Evolutionary conservation across 228 moss, liverwort and hornwort genomes (phyloP).

Genomic region (Sphagnum magellanicum): DNA sequence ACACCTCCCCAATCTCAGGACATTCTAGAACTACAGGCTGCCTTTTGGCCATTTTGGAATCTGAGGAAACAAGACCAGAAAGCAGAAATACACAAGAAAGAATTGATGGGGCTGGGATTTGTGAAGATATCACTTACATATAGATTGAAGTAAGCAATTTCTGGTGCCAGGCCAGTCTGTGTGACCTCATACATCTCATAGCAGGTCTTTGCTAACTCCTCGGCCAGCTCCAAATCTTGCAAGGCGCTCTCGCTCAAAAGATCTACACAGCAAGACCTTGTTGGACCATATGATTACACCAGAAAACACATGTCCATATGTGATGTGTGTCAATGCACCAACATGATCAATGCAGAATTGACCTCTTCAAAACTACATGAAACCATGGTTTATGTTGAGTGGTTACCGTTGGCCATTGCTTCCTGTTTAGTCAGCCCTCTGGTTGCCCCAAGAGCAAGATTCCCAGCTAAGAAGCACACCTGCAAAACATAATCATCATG

Average conservation of each 20-base stretch:
- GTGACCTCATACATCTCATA: conserved; percentile 96
- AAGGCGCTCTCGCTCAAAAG: conserved; percentile 66
- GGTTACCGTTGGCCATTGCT: conserved; percentile 59
- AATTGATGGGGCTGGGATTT: too few relatives aligned
- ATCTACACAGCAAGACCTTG: conserved; percentile 17
- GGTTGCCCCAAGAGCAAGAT: conserved; percentile 89
- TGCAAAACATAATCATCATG: conserved; percentile 30
- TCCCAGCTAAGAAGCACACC: conserved; percentile 99
- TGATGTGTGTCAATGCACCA: too few relatives aligned
- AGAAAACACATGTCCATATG: too few relatives aligned
- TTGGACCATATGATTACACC: background rate
- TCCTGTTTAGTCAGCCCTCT: conserved; percentile 66
- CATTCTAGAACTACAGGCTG: background rate
- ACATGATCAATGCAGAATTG: too few relatives aligned
- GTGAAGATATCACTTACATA: conserved; percentile 40
- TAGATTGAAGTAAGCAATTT: conserved; percentile 88
- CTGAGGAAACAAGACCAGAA: too few relatives aligned
- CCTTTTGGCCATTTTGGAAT: too few relatives aligned
- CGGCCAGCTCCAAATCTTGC: conserved; percentile 77
- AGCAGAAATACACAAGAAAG: too few relatives aligned
- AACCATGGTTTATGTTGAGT: background rate
- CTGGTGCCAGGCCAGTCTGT: conserved; percentile 87
- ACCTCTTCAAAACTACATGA: too few relatives aligned
- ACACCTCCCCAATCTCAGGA: background rate
- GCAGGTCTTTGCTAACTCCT: conserved; percentile 85